Evolutionary conservation across 345 rosid genomes (phyloP).

Genomic region (Bruguiera gymnorhiza): DNA sequence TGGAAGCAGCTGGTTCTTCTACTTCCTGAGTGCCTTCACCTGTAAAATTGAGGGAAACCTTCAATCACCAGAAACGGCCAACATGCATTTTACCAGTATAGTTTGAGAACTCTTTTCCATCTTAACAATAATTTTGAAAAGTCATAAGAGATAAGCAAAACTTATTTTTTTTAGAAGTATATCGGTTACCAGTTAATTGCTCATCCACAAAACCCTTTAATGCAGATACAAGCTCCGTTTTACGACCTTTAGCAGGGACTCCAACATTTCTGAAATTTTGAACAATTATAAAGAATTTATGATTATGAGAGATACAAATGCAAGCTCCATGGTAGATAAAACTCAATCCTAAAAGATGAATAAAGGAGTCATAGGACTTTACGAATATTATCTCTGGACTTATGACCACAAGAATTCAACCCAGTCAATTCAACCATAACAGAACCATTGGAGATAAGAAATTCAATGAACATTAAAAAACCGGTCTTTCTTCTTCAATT

Average conservation of each 20-base stretch:
- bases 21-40: conserved; percentile 40
- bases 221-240: conserved; percentile 66
- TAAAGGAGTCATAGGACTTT: not conserved
- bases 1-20: conserved; percentile 25
- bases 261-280: conserved; percentile 55
- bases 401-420: not conserved
- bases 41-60: conserved; percentile 22
- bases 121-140: not conserved
- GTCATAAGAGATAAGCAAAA: conserved; percentile 1
- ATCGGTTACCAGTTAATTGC: conserved; percentile 44
- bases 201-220: conserved; percentile 48
- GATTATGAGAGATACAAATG: not conserved
- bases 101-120: not conserved
- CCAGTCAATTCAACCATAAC: not conserved
- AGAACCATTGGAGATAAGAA: not conserved
- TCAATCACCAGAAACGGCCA: conserved; percentile 10
- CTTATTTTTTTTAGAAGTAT: not conserved
- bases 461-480: not conserved
- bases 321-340: not conserved
- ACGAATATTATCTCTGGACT: not conserved
- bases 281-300: not conserved
- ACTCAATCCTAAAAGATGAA: not conserved
- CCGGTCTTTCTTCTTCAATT: not conserved
- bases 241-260: conserved; percentile 68
- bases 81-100: not conserved